These are phyloP conservation scores for Rachicladosporium sp. DNA, from an alignment of 2,329 filamentous ascomycete species.

Conservation along the genomic window DNA sequence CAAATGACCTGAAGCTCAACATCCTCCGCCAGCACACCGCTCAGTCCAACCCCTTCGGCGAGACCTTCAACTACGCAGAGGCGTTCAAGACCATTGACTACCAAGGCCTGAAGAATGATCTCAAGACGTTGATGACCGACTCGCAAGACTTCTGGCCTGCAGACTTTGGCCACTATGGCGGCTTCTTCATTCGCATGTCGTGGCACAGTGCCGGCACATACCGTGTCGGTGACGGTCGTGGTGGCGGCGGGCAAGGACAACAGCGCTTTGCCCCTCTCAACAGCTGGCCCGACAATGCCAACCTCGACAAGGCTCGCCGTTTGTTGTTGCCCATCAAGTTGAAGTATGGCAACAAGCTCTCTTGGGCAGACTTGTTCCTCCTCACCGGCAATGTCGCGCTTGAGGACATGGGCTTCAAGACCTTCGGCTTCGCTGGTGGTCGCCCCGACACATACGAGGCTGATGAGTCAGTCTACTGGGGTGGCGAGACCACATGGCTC, in stretches of 20 bases:
- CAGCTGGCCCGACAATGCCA: conserved; percentile 71
- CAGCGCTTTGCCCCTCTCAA: conserved; percentile 72
- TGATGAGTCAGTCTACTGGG: conserved; percentile 68
- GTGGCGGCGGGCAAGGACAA: conserved; percentile 58
- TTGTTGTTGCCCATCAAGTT: conserved; percentile 74
- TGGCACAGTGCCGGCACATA: conserved; percentile 75
- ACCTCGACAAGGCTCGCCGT: conserved; percentile 67
- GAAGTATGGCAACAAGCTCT: conserved; percentile 74
- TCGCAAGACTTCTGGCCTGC: conserved; percentile 75
- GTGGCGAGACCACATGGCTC: conserved; percentile 60
- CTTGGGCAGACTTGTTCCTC: conserved; percentile 62
- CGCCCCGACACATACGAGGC: conserved; percentile 63
- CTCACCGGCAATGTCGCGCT: conserved; percentile 66
- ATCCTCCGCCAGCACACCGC: conserved; percentile 60
- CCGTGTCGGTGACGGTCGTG: conserved; percentile 61
- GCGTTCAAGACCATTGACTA: conserved; percentile 65
- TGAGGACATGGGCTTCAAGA: conserved; percentile 63
- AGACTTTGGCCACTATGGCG: conserved; percentile 70
- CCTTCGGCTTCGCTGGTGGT: conserved; percentile 62
- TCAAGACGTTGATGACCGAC: conserved; percentile 59
- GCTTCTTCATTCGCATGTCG: conserved; percentile 67
- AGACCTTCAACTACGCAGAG: conserved; percentile 56
- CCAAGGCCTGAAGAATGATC: conserved; percentile 59
- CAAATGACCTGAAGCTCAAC: conserved; percentile 52
- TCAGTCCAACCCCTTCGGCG: conserved; percentile 49